phyloP scores from a whole-genome alignment of 2,329 filamentous ascomycete genomes.

The Sporothrix variecibatus region DNA sequence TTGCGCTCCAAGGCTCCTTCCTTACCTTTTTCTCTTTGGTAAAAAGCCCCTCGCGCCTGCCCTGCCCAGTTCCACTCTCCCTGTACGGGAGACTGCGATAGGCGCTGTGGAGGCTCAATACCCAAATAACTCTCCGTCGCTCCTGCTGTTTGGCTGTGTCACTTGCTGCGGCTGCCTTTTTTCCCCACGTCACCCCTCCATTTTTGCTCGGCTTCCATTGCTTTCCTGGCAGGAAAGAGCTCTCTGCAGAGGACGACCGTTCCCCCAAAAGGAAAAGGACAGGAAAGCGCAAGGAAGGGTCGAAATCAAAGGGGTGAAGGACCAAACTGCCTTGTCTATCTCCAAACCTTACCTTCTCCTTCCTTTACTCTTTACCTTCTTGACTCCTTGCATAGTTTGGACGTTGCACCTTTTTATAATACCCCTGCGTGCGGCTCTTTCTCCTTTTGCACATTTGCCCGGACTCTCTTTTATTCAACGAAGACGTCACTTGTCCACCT shows the following conservation, averaged over 20 bases:
- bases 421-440: background rate
- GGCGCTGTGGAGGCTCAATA: slow-evolving; percentile 7
- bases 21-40: background rate
- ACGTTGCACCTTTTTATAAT: background rate
- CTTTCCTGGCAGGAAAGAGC: background rate
- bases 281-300: background rate
- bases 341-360: background rate
- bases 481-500: background rate
- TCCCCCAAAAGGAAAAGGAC: background rate
- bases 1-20: background rate
- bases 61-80: background rate
- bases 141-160: slow-evolving; percentile 9
- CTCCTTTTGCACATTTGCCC: background rate
- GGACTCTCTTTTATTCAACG: background rate
- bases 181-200: slow-evolving; percentile 22
- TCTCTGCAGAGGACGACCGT: background rate
- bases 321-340: slow-evolving; percentile 1
- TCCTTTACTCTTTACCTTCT: background rate
- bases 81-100: background rate
- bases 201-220: background rate
- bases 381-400: background rate
- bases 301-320: background rate
- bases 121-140: background rate
- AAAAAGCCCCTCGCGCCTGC: background rate
- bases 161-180: background rate